Percentiles rank a stretch among this genome's conserved stretches.
Evolutionary conservation across 371 early-diverging fungal species (phyloP).

Genomic region (Fennellomyces sp.): DNA sequence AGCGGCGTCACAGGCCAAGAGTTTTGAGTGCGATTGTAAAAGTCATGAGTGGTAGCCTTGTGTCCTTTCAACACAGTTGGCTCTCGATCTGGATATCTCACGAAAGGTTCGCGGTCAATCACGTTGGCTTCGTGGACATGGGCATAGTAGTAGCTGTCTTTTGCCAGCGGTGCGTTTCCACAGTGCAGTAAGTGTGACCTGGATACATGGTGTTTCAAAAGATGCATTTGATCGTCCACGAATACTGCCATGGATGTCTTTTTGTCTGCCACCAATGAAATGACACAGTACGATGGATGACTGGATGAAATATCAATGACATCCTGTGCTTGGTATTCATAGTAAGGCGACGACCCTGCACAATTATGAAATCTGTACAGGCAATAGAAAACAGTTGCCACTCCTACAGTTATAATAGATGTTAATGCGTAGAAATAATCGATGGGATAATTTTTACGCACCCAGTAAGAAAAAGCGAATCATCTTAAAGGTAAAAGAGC

Average conservation of each 20-base stretch:
- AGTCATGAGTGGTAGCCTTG: neutral
- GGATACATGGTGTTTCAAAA: neutral
- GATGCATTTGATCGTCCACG: conserved; percentile 12
- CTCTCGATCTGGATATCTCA: conserved; percentile 1
- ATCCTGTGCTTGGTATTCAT: no score
- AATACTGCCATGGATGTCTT: conserved; percentile 2
- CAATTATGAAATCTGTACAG: no score
- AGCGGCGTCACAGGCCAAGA: neutral
- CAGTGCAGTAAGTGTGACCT: conserved; percentile 9
- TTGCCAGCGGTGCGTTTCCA: conserved; percentile 19
- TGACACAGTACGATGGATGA: no score
- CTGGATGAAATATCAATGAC: no score
- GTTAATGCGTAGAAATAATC: no score
- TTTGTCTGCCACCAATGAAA: neutral
- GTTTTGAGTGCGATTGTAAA: conserved; percentile 20
- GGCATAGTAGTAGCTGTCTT: conserved; percentile 10
- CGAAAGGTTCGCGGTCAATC: conserved; percentile 10
- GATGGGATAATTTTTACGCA: no score
- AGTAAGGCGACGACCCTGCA: no score
- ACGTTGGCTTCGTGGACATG: neutral
- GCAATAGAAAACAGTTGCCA: no score
- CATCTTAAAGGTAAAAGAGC: no score
- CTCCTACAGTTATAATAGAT: no score
- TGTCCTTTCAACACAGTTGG: no score
- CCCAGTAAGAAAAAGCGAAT: no score